A percentile compares a stretch with the other conserved stretches of the same genome.
phyloP scores from a whole-genome alignment of 257 asterid species.

The Solanum medicagineum region DNA sequence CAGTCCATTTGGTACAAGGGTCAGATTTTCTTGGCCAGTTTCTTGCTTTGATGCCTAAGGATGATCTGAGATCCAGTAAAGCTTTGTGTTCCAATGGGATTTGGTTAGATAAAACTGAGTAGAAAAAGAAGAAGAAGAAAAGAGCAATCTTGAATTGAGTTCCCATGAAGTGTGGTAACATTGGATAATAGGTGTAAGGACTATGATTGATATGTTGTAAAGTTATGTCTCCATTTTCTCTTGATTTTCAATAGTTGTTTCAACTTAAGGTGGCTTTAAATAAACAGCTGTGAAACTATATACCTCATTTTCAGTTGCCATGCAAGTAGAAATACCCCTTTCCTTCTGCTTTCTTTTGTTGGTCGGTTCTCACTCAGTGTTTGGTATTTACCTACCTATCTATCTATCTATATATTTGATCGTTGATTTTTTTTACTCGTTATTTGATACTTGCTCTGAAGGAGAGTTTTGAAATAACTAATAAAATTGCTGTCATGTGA shows the following conservation, averaged over 20 bases:
- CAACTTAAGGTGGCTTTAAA: background rate
- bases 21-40: constrained; percentile 46
- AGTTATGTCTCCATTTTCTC: background rate
- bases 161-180: constrained; percentile 10
- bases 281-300: background rate
- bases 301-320: background rate
- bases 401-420: no score
- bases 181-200: background rate
- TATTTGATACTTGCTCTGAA: fast-evolving
- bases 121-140: constrained; percentile 3
- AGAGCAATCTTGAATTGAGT: constrained; percentile 6
- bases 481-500: no score
- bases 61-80: constrained; percentile 43
- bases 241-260: background rate
- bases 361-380: fast-evolving
- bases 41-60: constrained; percentile 48
- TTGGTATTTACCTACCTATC: background rate
- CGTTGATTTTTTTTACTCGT: background rate
- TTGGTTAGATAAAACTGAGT: constrained; percentile 14
- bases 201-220: background rate
- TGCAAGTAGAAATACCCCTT: background rate
- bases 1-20: constrained; percentile 67
- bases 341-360: background rate
- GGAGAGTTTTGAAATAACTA: no score
- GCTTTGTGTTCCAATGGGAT: constrained; percentile 36